Evolutionary conservation across 345 rosid species (phyloP).

Genomic region (Draba incana): DNA sequence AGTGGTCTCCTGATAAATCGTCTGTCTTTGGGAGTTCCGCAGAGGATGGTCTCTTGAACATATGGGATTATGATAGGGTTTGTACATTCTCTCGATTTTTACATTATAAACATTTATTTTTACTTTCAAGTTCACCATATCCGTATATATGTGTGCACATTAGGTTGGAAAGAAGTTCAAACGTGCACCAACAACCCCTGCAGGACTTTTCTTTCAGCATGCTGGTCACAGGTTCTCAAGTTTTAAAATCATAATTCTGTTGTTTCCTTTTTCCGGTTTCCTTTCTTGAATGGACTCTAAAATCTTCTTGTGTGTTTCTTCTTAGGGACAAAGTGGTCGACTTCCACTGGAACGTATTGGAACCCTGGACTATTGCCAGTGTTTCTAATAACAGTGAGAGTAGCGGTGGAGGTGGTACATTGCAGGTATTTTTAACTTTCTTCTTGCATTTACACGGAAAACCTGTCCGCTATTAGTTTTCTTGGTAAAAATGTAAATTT

Average conservation of each 20-base stretch:
- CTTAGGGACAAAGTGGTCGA: slow-evolving; percentile 87
- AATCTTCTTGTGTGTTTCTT: neutral
- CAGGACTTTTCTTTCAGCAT: slow-evolving; percentile 72
- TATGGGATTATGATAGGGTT: slow-evolving; percentile 95
- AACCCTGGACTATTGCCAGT: slow-evolving; percentile 91
- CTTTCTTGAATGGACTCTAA: slow-evolving; percentile 11
- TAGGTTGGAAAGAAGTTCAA: slow-evolving; percentile 60
- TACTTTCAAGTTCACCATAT: slow-evolving; percentile 5
- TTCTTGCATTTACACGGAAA: slow-evolving; percentile 4
- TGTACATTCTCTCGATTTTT: slow-evolving; percentile 20
- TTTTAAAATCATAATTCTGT: neutral
- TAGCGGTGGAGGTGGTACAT: slow-evolving; percentile 86
- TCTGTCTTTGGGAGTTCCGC: slow-evolving; percentile 97
- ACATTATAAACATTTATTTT: neutral
- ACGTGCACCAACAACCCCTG: slow-evolving; percentile 47
- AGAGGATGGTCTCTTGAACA: slow-evolving; percentile 91
- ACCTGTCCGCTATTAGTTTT: slow-evolving; percentile 1
- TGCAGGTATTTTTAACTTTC: slow-evolving; percentile 57
- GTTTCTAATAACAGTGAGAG: slow-evolving; percentile 85
- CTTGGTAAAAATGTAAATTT: slow-evolving; percentile 15
- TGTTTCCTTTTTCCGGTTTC: neutral
- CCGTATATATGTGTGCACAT: neutral
- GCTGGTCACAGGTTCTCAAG: slow-evolving; percentile 67
- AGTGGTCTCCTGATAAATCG: slow-evolving; percentile 92
- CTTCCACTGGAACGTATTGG: slow-evolving; percentile 78